Conservation (phyloP, 768 basidiomycete species). For the Dacryopinax spathularia region DNA sequence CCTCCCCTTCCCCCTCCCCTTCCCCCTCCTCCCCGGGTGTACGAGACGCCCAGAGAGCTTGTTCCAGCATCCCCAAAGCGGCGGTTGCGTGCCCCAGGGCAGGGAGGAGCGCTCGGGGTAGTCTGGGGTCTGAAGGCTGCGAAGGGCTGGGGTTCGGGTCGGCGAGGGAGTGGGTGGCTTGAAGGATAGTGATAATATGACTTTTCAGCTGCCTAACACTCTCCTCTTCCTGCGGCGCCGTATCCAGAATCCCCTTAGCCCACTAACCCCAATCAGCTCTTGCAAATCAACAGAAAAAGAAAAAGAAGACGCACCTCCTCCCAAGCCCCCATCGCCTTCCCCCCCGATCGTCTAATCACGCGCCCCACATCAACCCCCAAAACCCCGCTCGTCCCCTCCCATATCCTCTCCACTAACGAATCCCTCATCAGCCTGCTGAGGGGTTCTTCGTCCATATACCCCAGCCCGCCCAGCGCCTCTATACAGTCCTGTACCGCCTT, state of each 20-base stretch:
- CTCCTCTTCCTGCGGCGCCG: not conserved
- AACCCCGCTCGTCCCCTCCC: conserved; percentile 55
- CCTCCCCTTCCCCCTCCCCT: conserved; percentile 19
- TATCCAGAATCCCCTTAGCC: conserved; percentile 15
- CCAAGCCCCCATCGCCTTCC: conserved; percentile 32
- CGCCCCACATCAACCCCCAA: conserved; percentile 53
- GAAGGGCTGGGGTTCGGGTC: no score
- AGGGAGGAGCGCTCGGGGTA: conserved; percentile 45
- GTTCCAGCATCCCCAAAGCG: conserved; percentile 47
- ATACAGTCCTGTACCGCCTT: conserved; percentile 60
- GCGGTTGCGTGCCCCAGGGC: conserved; percentile 44
- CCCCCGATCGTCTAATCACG: conserved; percentile 32
- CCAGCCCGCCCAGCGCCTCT: conserved; percentile 58
- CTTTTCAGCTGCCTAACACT: not conserved
- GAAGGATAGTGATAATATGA: not conserved
- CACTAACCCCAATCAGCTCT: not conserved
- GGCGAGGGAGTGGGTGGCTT: conserved; percentile 23
- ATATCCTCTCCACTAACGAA: conserved; percentile 62
- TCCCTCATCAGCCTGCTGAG: conserved; percentile 40
- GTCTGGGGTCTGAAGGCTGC: conserved; percentile 24
- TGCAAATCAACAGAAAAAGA: not conserved
- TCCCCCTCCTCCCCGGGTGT: conserved; percentile 10
- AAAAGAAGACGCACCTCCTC: conserved; percentile 26
- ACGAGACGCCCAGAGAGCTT: conserved; percentile 44
- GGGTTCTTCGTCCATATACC: conserved; percentile 59